phyloP scores from a whole-genome alignment of 352 stramenopile species.

The Blastocystis sp. region DNA sequence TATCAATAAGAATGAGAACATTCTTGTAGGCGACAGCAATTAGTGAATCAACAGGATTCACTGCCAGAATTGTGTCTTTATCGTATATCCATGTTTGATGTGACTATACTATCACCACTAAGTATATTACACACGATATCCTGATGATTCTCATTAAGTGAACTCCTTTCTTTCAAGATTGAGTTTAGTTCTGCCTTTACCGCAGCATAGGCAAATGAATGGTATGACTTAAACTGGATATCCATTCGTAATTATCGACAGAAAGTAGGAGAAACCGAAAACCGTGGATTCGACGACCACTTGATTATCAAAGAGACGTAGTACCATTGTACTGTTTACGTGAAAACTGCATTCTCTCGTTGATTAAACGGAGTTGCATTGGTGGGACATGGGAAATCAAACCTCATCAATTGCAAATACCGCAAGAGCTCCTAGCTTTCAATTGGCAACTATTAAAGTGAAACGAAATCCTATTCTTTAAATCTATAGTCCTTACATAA shows the following conservation, averaged over 20 bases:
- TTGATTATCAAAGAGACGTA: neutral
- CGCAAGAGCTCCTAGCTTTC: neutral
- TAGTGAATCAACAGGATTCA: neutral
- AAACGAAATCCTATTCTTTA: neutral
- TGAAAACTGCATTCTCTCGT: neutral
- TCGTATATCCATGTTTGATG: constrained; percentile 43
- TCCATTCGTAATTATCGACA: neutral
- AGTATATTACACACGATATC: neutral
- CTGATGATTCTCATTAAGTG: constrained; percentile 13
- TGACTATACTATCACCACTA: neutral
- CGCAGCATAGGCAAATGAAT: neutral
- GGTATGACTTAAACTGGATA: neutral
- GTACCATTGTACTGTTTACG: neutral
- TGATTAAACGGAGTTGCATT: neutral
- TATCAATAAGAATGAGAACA: constrained; percentile 46
- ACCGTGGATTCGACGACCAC: neutral
- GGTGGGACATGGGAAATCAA: constrained; percentile 13
- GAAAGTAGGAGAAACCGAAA: neutral
- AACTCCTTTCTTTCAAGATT: constrained; percentile 18
- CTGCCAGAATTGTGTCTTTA: neutral
- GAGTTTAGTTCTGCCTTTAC: constrained; percentile 19
- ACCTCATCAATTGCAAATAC: constrained; percentile 25
- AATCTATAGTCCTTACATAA: neutral
- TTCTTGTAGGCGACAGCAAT: constrained; percentile 29
- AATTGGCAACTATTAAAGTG: constrained; percentile 26